A percentile compares a stretch with the other conserved stretches of the same genome.
These are phyloP conservation scores for Pleurotus sapidus DNA, from an alignment of 768 basidiomycete genomes.

Conservation along the genomic window DNA sequence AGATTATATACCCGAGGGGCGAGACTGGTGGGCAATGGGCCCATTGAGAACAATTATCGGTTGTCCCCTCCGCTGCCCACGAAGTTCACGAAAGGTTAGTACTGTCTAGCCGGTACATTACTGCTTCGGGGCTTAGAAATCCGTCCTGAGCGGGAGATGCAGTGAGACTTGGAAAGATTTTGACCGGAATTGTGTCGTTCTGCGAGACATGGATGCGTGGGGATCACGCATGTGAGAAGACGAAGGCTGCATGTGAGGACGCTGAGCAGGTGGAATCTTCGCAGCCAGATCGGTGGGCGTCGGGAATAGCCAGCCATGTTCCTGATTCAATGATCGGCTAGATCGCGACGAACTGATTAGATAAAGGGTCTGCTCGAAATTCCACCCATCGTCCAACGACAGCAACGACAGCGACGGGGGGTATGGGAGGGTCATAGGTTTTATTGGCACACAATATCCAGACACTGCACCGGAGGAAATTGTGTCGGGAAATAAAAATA, in stretches of 20 bases:
- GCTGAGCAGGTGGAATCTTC: background rate
- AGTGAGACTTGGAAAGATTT: too few species aligned
- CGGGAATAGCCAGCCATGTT: slow-evolving; percentile 1
- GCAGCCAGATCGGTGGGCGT: background rate
- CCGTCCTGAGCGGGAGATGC: too few species aligned
- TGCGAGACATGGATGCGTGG: background rate
- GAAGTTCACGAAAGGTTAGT: too few species aligned
- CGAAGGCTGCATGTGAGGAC: background rate
- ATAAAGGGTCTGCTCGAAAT: background rate
- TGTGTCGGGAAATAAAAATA: background rate
- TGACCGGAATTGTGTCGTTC: too few species aligned
- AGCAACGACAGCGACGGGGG: background rate
- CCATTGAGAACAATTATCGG: too few species aligned
- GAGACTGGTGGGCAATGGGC: too few species aligned
- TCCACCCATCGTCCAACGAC: background rate
- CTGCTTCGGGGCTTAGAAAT: too few species aligned
- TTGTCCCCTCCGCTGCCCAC: too few species aligned
- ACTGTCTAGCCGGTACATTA: too few species aligned
- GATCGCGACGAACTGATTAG: background rate
- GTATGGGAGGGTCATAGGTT: background rate
- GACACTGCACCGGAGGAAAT: background rate
- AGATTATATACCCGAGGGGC: too few species aligned
- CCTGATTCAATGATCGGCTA: slow-evolving; percentile 6
- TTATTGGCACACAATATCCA: background rate
- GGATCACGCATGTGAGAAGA: background rate